Conservation (phyloP, 257 asterid species). For the Nemophila menziesii region DNA sequence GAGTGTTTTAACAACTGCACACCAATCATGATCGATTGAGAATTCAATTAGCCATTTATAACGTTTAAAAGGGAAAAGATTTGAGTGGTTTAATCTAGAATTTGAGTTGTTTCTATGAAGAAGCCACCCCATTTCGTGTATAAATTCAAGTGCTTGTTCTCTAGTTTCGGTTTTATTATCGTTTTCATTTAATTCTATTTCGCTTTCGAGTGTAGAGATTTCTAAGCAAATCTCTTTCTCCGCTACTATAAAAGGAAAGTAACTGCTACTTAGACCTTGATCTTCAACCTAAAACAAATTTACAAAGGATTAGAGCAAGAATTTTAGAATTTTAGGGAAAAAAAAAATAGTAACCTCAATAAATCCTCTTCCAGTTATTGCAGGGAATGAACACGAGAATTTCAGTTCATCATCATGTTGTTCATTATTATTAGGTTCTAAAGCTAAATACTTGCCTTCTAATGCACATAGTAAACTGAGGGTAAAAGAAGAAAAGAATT, state of each 20-base stretch:
- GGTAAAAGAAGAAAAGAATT: constrained; percentile 7
- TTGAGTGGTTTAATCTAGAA: constrained; percentile 24
- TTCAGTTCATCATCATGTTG: constrained; percentile 21
- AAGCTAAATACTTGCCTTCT: constrained; percentile 27
- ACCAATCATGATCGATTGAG: constrained; percentile 60
- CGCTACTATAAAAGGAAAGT: constrained; percentile 58
- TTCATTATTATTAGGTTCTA: constrained; percentile 16
- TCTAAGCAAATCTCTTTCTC: constrained; percentile 61
- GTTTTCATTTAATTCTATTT: constrained; percentile 31
- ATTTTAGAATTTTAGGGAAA: constrained; percentile 6
- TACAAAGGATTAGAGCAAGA: background rate
- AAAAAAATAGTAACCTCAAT: constrained; percentile 39
- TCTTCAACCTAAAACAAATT: constrained; percentile 46
- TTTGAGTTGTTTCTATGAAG: constrained; percentile 40
- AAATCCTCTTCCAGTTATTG: constrained; percentile 60
- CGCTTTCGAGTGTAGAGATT: constrained; percentile 60
- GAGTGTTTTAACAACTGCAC: constrained; percentile 54
- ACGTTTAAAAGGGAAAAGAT: constrained; percentile 36
- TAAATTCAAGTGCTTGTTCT: constrained; percentile 45
- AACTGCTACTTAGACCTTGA: constrained; percentile 54
- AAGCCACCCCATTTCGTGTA: constrained; percentile 79
- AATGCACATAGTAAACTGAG: constrained; percentile 34
- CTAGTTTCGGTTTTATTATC: constrained; percentile 25
- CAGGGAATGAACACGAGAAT: constrained; percentile 42
- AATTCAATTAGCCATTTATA: constrained; percentile 56